phyloP scores from a whole-genome alignment of 768 basidiomycete genomes.

The Trametes maxima region DNA sequence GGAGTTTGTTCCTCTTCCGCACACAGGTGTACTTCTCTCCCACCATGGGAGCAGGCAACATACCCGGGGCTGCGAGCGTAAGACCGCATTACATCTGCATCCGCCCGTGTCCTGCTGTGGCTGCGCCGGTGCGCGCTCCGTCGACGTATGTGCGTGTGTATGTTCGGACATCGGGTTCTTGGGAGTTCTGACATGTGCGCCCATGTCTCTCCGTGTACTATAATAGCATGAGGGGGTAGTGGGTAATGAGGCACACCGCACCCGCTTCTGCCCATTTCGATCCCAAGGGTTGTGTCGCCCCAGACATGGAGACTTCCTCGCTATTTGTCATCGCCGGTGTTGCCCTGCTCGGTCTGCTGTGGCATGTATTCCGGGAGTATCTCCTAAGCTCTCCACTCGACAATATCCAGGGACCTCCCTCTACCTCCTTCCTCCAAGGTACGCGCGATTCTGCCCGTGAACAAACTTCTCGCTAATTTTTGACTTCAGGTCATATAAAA shows the following conservation, averaged over 20 bases:
- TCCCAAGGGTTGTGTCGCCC: background rate
- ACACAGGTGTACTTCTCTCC: background rate
- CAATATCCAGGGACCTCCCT: slow-evolving; percentile 5
- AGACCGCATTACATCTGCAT: background rate
- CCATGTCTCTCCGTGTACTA: too few species aligned
- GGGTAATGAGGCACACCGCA: too few species aligned
- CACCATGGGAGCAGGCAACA: background rate
- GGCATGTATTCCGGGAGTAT: background rate
- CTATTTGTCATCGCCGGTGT: background rate
- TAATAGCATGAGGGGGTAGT: too few species aligned
- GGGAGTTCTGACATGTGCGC: too few species aligned
- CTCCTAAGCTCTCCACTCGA: slow-evolving; percentile 1
- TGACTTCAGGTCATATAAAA: background rate
- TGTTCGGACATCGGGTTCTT: background rate
- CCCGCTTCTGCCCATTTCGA: background rate
- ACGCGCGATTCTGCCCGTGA: background rate
- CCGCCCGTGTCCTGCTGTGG: too few species aligned
- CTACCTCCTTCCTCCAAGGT: background rate
- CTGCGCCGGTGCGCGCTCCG: background rate
- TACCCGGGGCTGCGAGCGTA: background rate
- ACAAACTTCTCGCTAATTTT: background rate
- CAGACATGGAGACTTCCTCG: background rate
- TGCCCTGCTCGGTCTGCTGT: background rate
- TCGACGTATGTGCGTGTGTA: background rate
- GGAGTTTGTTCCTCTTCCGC: background rate